Conservation (phyloP, 495 filamentous ascomycete species). For the Neurospora cerealis region DNA sequence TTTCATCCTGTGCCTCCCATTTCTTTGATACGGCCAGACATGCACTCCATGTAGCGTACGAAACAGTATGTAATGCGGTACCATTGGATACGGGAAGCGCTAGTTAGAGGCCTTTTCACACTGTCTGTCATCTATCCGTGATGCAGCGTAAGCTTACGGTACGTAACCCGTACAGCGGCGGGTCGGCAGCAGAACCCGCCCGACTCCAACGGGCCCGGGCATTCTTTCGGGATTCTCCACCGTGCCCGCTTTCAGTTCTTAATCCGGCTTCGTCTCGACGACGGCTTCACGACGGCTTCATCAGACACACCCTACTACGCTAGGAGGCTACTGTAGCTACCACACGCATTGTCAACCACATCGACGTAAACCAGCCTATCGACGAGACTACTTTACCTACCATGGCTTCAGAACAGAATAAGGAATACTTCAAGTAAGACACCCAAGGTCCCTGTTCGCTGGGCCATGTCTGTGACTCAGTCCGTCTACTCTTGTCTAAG, state of each 20-base stretch:
- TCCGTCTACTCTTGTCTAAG: neutral
- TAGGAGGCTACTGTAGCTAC: neutral
- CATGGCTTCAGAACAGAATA: slow-evolving; percentile 25
- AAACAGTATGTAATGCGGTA: neutral
- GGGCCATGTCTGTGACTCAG: neutral
- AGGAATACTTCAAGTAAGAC: slow-evolving; percentile 37
- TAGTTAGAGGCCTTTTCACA: neutral
- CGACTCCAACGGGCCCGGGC: neutral
- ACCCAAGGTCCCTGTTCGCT: neutral
- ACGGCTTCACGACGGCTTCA: neutral
- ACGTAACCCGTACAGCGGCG: neutral
- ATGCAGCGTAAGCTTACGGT: neutral
- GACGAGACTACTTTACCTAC: neutral
- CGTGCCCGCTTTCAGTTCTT: neutral
- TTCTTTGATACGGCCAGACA: neutral
- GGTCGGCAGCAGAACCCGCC: neutral
- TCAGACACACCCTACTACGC: neutral
- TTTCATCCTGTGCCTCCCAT: neutral
- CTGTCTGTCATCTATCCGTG: neutral
- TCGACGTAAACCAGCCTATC: neutral
- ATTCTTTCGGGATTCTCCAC: neutral
- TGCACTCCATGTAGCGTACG: neutral
- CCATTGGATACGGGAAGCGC: neutral
- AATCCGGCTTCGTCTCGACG: neutral
- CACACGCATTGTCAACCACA: neutral